Evolutionary conservation across 345 rosid genomes (phyloP).

Genomic region (Populus nigra): DNA sequence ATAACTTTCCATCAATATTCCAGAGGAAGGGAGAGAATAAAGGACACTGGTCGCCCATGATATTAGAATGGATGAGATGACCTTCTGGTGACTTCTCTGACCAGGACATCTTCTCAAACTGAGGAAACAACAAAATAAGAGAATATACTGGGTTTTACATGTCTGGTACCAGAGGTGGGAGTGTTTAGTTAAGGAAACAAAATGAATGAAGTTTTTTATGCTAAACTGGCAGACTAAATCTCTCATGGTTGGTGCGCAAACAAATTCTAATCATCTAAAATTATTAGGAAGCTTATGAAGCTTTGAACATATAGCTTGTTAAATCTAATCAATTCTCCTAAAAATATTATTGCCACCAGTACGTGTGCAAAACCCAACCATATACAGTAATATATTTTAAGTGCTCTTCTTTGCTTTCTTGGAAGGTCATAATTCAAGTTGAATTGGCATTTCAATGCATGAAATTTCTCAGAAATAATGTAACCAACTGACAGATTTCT

Average conservation of each 20-base stretch:
- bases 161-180: background rate
- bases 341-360: background rate
- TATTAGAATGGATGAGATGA: background rate
- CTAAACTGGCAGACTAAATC: background rate
- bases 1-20: background rate
- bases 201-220: background rate
- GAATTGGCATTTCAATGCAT: background rate
- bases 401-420: background rate
- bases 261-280: background rate
- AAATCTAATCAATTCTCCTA: background rate
- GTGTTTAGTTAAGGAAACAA: background rate
- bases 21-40: background rate
- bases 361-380: background rate
- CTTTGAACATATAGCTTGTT: background rate
- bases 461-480: slow-evolving; percentile 4
- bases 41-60: background rate
- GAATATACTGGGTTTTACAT: background rate
- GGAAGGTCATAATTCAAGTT: background rate
- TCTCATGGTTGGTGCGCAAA: background rate
- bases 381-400: background rate
- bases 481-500: background rate
- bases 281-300: background rate
- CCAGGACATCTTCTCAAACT: background rate
- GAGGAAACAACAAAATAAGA: background rate
- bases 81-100: background rate